phyloP scores from a whole-genome alignment of 306 rosid species.

The Calophaca sinica region DNA sequence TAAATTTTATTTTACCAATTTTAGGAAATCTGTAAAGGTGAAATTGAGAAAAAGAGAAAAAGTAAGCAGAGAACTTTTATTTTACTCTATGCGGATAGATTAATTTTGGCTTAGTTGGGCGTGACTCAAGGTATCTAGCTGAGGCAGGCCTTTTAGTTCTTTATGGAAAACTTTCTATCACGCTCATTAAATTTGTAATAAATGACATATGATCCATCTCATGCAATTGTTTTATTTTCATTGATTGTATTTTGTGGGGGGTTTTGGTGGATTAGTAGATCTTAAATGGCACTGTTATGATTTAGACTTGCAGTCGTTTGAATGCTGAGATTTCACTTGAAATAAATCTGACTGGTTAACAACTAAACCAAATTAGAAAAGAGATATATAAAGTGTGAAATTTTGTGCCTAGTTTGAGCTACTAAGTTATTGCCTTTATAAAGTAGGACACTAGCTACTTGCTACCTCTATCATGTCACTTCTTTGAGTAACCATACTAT shows the following conservation, averaged over 20 bases:
- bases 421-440: constrained; percentile 20
- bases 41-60: constrained; percentile 41
- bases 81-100: constrained; percentile 51
- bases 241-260: constrained; percentile 31
- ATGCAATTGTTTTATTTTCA: constrained; percentile 14
- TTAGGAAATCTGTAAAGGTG: constrained; percentile 47
- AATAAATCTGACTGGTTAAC: constrained; percentile 49
- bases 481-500: constrained; percentile 2
- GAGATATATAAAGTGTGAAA: constrained; percentile 7
- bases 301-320: constrained; percentile 40
- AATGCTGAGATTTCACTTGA: constrained; percentile 50
- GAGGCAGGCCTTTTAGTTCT: constrained; percentile 52
- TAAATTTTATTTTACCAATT: constrained; percentile 36
- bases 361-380: constrained; percentile 48
- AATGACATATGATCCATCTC: constrained; percentile 48
- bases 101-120: constrained; percentile 54
- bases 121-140: constrained; percentile 62
- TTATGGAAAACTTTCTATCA: constrained; percentile 49
- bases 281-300: constrained; percentile 33
- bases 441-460: constrained; percentile 36
- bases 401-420: constrained; percentile 40
- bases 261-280: constrained; percentile 40
- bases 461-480: not conserved
- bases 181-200: constrained; percentile 58
- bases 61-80: constrained; percentile 52